phyloP scores from a whole-genome alignment of 2,329 filamentous ascomycete genomes.

The Arachnomyces sp. region DNA sequence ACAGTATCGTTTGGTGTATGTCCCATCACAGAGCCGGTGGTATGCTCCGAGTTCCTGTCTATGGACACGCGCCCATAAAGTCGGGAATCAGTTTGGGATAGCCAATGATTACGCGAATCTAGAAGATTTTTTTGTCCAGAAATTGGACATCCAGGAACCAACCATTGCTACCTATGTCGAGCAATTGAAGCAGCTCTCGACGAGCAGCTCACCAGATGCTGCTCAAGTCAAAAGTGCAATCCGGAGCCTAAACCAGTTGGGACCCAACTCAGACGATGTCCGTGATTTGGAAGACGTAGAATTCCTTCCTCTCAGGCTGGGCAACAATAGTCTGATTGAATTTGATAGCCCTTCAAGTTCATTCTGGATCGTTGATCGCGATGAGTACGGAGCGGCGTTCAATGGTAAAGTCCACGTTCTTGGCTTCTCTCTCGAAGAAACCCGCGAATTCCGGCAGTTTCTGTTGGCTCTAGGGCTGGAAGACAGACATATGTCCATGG shows the following conservation, averaged over 20 bases:
- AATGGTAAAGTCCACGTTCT: background rate
- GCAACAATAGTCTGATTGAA: no score
- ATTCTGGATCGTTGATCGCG: constrained; percentile 1
- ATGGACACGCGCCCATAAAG: background rate
- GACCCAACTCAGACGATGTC: no score
- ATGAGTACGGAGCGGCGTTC: background rate
- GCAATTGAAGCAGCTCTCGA: background rate
- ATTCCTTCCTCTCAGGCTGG: no score
- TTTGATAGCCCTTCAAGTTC: background rate
- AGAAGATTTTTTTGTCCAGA: background rate
- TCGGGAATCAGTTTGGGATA: background rate
- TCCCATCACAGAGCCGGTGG: background rate
- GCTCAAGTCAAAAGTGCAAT: background rate
- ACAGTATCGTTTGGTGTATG: background rate
- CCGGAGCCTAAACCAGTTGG: no score
- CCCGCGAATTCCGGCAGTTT: background rate
- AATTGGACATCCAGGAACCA: background rate
- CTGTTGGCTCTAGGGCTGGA: background rate
- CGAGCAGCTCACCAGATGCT: background rate
- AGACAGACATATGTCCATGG: background rate
- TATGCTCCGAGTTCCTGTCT: background rate
- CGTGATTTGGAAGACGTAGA: no score
- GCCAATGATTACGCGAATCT: background rate
- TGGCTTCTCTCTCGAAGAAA: background rate
- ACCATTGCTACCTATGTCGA: background rate